phyloP scores from a whole-genome alignment of 164 flowering plant genomes.

The Macadamia integrifolia region DNA sequence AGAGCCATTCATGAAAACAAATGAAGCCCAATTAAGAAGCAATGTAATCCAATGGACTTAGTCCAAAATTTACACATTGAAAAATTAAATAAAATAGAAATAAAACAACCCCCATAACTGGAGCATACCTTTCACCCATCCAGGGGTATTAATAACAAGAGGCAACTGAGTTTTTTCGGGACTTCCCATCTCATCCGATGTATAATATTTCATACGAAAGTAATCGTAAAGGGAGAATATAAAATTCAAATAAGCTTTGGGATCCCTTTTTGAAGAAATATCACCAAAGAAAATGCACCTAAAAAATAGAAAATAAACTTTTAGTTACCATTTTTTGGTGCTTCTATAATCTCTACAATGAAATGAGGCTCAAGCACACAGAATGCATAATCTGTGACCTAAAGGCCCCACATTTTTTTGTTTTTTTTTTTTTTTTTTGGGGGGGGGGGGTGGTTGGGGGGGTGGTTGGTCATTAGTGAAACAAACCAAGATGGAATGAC shows the following conservation, averaged over 20 bases:
- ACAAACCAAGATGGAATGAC: too few species aligned
- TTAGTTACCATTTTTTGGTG: background rate
- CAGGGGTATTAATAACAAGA: constrained; percentile 84
- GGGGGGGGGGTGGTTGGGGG: too few species aligned
- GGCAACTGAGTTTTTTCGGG: constrained; percentile 44
- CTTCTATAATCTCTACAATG: background rate
- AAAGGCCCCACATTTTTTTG: background rate
- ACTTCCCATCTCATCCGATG: constrained; percentile 19
- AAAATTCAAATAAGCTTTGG: constrained; percentile 48
- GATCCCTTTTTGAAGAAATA: constrained; percentile 80
- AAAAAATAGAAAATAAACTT: constrained; percentile 12
- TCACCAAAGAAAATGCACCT: constrained; percentile 90
- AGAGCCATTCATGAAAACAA: background rate
- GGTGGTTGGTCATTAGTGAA: too few species aligned
- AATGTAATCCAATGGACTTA: too few species aligned
- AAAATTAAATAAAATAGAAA: background rate
- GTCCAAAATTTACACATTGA: too few species aligned
- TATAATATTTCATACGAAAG: constrained; percentile 37
- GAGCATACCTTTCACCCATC: constrained; percentile 88
- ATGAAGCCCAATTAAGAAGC: too few species aligned
- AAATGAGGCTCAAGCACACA: background rate
- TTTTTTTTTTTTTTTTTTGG: too few species aligned
- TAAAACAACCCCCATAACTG: background rate
- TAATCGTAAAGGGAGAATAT: constrained; percentile 56
- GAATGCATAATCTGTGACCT: background rate